Conservation (phyloP, 2,329 filamentous ascomycete genomes). For the Penicillium griseofulvum region DNA sequence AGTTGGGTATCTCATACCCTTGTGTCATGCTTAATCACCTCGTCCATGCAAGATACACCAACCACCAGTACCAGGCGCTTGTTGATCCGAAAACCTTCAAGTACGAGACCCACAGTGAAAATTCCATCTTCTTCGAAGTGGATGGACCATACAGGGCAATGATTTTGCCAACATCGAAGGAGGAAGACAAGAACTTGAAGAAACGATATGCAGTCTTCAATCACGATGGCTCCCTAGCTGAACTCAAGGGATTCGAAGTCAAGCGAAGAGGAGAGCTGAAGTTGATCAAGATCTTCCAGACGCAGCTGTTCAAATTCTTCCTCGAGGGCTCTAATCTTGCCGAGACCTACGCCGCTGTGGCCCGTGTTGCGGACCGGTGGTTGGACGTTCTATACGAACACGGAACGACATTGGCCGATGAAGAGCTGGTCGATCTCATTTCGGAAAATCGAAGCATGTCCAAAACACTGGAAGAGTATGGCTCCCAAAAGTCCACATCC, state of each 20-base stretch:
- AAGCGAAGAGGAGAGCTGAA: slow-evolving; percentile 97
- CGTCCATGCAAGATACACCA: slow-evolving; percentile 91
- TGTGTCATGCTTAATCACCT: slow-evolving; percentile 99
- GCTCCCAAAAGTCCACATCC: slow-evolving; percentile 93
- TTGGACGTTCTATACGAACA: slow-evolving; percentile 89
- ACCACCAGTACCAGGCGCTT: slow-evolving; percentile 93
- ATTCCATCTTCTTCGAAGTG: slow-evolving; percentile 99
- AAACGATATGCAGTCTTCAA: slow-evolving; percentile 99
- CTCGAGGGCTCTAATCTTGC: slow-evolving; percentile 81
- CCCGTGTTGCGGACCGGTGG: slow-evolving; percentile 94
- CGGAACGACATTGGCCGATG: slow-evolving; percentile 85
- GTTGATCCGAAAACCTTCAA: slow-evolving; percentile 74
- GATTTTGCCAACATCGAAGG: slow-evolving; percentile 95
- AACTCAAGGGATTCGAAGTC: slow-evolving; percentile 95
- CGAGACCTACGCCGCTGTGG: slow-evolving; percentile 88
- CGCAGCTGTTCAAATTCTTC: slow-evolving; percentile 99
- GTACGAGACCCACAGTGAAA: slow-evolving; percentile 97
- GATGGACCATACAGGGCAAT: slow-evolving; percentile 97
- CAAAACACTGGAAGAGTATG: slow-evolving; percentile 96
- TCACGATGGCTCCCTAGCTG: slow-evolving; percentile 89
- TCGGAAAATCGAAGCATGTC: slow-evolving; percentile 98
- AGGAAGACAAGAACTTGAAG: slow-evolving; percentile 99
- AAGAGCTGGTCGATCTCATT: slow-evolving; percentile 99
- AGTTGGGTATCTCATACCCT: slow-evolving; percentile 92
- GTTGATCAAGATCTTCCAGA: slow-evolving; percentile 99